Evolutionary conservation across 768 basidiomycete genomes (phyloP), one percentile per base, ranked within the genome.

Genomic region (Hydnum rufescens): DNA sequence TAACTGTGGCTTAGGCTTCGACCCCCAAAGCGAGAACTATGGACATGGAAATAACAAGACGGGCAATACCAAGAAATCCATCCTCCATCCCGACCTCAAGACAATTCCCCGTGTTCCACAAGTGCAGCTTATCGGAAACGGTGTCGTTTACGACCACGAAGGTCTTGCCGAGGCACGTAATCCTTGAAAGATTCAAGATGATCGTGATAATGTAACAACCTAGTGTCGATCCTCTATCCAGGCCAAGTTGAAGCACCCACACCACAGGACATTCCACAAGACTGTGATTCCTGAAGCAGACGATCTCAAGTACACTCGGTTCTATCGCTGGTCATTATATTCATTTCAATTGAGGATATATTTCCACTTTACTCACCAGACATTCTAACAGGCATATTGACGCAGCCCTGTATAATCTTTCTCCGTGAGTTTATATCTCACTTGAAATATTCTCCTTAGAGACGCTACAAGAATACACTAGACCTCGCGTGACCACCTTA

Each of bases 11-110:
- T 57, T 87, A 86, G 80, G 80, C 0, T 90, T 90, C 62, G 87
- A 90, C 62, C 76, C 74, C 2, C 51, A 65, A 0, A 66, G 71
- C 26, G 69, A 75, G 59, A 75, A 65, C 58, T 89, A 90, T 59
- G 87, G 88, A 0, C 87, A 90, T 60, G 85, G 87, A 2, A 87
- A 87, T 65, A 85, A 86, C 70, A 85, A 86, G 70, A 86, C 82
- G 0, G 74, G 78, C 52, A 66, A 68, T 42, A 77, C 78, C 22
- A 74, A 71, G 59, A 80, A 80, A 60, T 88, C 86, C 3, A 81
- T 90, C 59, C 75, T 89, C 13, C 85, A 88, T 61, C 83, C 86
- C 0, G 83, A 89, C 62, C 74, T 90, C 59, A 92, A 88, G 70
- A 89, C 84, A 34, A 86, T 93, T 55, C 86, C 89, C 1, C 74